A percentile compares a stretch with the other conserved stretches of the same genome.
These are phyloP conservation scores for Actinomortierella ambigua DNA, from an alignment of 371 early-diverging fungal genomes.

Conservation along the genomic window DNA sequence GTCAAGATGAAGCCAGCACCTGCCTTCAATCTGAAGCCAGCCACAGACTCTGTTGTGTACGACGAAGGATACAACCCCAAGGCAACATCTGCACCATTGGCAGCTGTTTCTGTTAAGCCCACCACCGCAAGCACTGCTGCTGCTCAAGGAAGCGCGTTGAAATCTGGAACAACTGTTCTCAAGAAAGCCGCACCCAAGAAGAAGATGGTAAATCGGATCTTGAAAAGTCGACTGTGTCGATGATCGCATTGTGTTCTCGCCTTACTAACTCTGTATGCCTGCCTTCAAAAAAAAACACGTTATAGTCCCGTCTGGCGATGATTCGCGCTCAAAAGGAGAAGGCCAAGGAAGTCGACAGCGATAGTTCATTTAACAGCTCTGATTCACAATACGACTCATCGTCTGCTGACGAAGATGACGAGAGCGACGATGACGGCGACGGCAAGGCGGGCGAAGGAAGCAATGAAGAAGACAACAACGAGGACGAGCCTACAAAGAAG, in stretches of 20 bases:
- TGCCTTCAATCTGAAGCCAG: neutral
- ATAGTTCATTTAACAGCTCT: slow-evolving; percentile 70
- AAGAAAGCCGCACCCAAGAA: slow-evolving; percentile 33
- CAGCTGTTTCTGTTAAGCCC: neutral
- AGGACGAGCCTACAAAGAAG: slow-evolving; percentile 45
- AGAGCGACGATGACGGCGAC: slow-evolving; percentile 24
- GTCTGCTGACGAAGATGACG: slow-evolving; percentile 49
- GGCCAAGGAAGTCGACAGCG: slow-evolving; percentile 59
- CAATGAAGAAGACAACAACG: slow-evolving; percentile 26
- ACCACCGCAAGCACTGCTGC: slow-evolving; percentile 6
- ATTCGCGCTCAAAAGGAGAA: slow-evolving; percentile 44
- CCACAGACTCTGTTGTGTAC: slow-evolving; percentile 3
- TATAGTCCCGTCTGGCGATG: slow-evolving; percentile 33
- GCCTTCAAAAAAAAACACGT: neutral
- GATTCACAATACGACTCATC: slow-evolving; percentile 64
- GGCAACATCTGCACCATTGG: slow-evolving; percentile 4
- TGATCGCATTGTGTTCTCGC: neutral
- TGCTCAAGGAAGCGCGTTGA: slow-evolving; percentile 42
- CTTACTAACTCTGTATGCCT: neutral
- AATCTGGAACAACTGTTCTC: slow-evolving; percentile 42
- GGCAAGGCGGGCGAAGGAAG: slow-evolving; percentile 34
- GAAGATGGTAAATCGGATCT: slow-evolving; percentile 35
- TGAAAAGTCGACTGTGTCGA: neutral
- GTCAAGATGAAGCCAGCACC: neutral
- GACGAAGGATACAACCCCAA: slow-evolving; percentile 41